A percentile compares a stretch with the other conserved stretches of the same genome.
phyloP scores from a whole-genome alignment of 441 rosid genomes.

The Macaranga tanarius region DNA sequence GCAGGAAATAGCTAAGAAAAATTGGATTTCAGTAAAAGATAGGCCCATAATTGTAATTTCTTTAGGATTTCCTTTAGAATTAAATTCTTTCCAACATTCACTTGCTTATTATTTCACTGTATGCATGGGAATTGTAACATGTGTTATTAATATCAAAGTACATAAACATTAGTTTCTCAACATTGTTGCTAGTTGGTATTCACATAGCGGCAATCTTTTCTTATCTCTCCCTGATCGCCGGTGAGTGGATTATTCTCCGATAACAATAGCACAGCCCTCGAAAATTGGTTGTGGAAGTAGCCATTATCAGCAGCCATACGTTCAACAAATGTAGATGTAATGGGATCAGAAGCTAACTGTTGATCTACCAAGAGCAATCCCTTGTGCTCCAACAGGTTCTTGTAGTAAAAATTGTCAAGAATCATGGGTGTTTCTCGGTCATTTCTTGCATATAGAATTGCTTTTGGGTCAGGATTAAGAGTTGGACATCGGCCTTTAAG shows the following conservation, averaged over 20 bases:
- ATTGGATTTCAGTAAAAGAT: too few relatives aligned
- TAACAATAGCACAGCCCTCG: slow-evolving; percentile 51
- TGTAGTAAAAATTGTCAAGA: slow-evolving; percentile 71
- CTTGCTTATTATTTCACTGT: neutral
- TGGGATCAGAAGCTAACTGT: slow-evolving; percentile 59
- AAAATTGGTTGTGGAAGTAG: slow-evolving; percentile 67
- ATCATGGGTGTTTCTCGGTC: slow-evolving; percentile 82
- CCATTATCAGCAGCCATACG: slow-evolving; percentile 74
- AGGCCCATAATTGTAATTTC: too few relatives aligned
- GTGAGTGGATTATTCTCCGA: slow-evolving; percentile 77
- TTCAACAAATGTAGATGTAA: slow-evolving; percentile 52
- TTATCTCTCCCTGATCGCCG: slow-evolving; percentile 62
- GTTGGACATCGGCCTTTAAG: slow-evolving; percentile 61
- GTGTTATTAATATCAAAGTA: too few relatives aligned
- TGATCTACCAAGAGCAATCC: slow-evolving; percentile 67
- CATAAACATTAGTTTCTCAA: too few relatives aligned
- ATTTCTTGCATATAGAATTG: slow-evolving; percentile 60
- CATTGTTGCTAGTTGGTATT: slow-evolving; percentile 27
- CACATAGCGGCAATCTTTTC: slow-evolving; percentile 75
- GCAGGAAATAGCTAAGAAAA: too few relatives aligned
- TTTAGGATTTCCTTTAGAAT: neutral
- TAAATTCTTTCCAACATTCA: too few relatives aligned
- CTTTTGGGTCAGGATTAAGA: slow-evolving; percentile 52
- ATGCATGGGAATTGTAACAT: too few relatives aligned
- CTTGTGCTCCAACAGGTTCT: slow-evolving; percentile 54